These are phyloP conservation scores for Fagopyrum tataricum DNA, from an alignment of 148 eudicot genomes.

Conservation along the genomic window DNA sequence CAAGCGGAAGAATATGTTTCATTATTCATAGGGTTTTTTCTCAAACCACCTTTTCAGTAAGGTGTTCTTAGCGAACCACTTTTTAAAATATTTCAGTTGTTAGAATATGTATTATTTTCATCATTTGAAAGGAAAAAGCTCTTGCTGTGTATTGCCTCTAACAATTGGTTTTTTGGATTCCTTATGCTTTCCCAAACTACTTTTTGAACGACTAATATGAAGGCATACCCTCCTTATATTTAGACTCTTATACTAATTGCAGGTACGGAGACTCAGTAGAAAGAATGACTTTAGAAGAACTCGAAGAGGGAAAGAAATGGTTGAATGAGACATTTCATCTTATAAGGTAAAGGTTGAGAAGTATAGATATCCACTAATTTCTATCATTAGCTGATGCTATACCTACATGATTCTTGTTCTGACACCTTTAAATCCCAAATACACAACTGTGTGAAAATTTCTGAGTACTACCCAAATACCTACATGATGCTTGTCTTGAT, in stretches of 20 bases:
- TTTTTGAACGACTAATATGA: neutral
- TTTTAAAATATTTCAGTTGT: neutral
- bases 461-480: neutral
- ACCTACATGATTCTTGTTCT: neutral
- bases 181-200: neutral
- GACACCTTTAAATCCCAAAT: neutral
- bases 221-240: neutral
- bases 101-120: neutral
- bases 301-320: constrained; percentile 84
- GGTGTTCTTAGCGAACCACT: too few species aligned
- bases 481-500: neutral
- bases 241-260: constrained; percentile 1
- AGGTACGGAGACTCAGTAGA: constrained; percentile 64
- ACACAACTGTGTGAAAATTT: neutral
- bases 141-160: neutral
- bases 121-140: neutral
- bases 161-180: neutral
- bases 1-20: too few species aligned
- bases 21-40: too few species aligned
- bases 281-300: constrained; percentile 64
- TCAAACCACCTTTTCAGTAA: too few species aligned
- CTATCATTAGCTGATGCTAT: neutral
- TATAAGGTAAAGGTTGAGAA: constrained; percentile 47
- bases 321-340: constrained; percentile 65
- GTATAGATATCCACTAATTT: neutral